These are phyloP conservation scores for Phytophthora podocarpi DNA, from an alignment of 352 stramenopile species.

Conservation along the genomic window DNA sequence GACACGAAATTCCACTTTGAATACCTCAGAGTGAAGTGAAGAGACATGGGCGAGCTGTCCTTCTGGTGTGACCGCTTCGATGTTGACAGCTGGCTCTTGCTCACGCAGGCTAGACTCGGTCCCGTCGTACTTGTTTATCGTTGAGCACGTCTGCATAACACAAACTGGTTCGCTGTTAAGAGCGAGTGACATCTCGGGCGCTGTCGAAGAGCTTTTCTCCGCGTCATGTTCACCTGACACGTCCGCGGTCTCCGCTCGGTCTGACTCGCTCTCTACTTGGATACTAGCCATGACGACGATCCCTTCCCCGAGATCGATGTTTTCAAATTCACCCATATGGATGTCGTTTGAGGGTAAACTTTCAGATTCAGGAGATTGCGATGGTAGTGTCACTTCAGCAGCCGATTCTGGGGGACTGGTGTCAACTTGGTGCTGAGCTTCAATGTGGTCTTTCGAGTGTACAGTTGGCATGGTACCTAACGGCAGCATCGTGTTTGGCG, in stretches of 20 bases:
- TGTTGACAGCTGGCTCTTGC: no score
- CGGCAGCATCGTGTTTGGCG: no score
- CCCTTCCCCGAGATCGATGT: slow-evolving; percentile 6
- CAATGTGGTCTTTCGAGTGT: not conserved
- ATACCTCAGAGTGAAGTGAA: no score
- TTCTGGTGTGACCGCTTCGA: no score
- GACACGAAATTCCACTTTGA: no score
- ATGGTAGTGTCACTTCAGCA: not conserved
- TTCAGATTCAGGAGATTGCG: no score
- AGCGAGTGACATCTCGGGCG: no score
- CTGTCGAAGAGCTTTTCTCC: not conserved
- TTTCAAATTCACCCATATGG: not conserved
- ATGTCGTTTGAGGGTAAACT: not conserved
- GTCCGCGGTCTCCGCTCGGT: not conserved
- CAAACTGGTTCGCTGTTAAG: no score
- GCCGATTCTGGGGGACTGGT: not conserved
- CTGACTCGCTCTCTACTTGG: not conserved
- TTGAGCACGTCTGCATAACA: not conserved
- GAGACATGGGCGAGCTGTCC: no score
- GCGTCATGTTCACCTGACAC: not conserved
- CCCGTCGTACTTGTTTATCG: not conserved
- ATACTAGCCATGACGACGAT: not conserved
- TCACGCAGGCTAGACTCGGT: no score
- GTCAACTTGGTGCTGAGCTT: not conserved
- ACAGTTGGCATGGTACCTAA: no score